phyloP scores from a whole-genome alignment of 805 yeast species.

The Starmerella vaccinii region DNA sequence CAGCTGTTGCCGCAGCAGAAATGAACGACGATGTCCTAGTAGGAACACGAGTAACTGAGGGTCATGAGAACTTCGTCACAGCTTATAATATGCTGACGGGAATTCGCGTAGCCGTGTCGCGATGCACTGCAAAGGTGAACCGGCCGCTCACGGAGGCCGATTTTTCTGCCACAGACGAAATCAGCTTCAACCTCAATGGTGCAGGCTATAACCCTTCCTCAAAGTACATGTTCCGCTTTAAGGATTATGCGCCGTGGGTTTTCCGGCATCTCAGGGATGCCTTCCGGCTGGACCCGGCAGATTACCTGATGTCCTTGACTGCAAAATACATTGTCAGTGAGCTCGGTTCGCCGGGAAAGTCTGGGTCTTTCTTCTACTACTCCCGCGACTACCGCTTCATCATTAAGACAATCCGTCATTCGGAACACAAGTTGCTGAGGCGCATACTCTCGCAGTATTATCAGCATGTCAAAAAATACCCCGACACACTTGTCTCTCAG shows the following conservation, averaged over 20 bases:
- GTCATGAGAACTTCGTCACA: slow-evolving; percentile 84
- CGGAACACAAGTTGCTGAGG: slow-evolving; percentile 80
- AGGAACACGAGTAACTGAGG: slow-evolving; percentile 79
- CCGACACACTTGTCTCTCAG: slow-evolving; percentile 85
- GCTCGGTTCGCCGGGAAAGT: slow-evolving; percentile 90
- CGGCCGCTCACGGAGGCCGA: slow-evolving; percentile 60
- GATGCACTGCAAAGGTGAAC: slow-evolving; percentile 74
- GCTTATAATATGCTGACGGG: slow-evolving; percentile 98
- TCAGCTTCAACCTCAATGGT: slow-evolving; percentile 74
- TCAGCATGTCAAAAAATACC: slow-evolving; percentile 68
- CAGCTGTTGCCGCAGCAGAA: slow-evolving; percentile 20
- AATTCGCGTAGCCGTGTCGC: slow-evolving; percentile 84
- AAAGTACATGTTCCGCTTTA: slow-evolving; percentile 89
- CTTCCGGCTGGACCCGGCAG: slow-evolving; percentile 92
- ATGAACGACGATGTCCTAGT: slow-evolving; percentile 43
- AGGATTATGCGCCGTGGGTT: slow-evolving; percentile 91
- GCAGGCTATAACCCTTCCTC: slow-evolving; percentile 87
- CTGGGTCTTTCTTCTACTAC: slow-evolving; percentile 92
- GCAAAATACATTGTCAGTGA: slow-evolving; percentile 88
- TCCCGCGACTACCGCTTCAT: slow-evolving; percentile 89
- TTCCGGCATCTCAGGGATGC: slow-evolving; percentile 70
- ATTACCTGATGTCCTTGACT: slow-evolving; percentile 81
- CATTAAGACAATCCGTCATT: slow-evolving; percentile 88
- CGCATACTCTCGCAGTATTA: slow-evolving; percentile 65
- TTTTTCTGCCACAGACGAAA: slow-evolving; percentile 60